Base-by-base conservation (phyloP, 2,329 filamentous ascomycete genomes). In the Fusarium siculi region DNA sequence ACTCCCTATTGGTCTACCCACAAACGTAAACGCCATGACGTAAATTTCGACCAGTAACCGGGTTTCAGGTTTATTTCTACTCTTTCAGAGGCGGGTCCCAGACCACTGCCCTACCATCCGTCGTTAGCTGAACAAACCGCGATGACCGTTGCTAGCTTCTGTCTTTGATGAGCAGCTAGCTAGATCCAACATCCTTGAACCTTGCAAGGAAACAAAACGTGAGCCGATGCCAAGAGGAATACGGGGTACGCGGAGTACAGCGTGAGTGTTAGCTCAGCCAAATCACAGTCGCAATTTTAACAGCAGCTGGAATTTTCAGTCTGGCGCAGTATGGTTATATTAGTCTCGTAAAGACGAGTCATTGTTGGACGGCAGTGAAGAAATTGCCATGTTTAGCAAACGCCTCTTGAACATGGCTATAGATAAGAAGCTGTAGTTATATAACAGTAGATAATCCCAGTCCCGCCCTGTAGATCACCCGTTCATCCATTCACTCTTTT, bases 1-100 rank as follows among this genome's bases (percentile, higher is more conserved):
- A 10, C 32, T 14, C 2, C 9, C 9, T 1, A 42, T n/a, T 42
- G 40, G 40, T 10, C 14, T 2, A 5, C 5, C 7, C 1, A 14
- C 9, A 28, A 9, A 16, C 34, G n/a, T n/a, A 18, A 54, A 39
- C 50, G 34, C 32, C 23, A n/a, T 54, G 23, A n/a, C 23, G 18
- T 28, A 28, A 28, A 54, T 28, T 39, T 39, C 14, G 8, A 21
- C 23, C 34, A n/a, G 23, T 53, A 16, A 12, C 19, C 34, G 2
- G 23, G 50, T 53, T 40, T 39, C 50, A 40, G 50, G 50, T n/a
- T 54, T n/a, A 18, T n/a, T 40, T 14, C 19, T 30, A 30, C 28
- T 30, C 28, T 30, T 30, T 10, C 5, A 39, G 19, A 9, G 5
- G 2, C 2, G 34, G 50, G 23, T n/a, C 14, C 34, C 5, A 39